phyloP scores from a whole-genome alignment of 768 basidiomycete genomes.

The Suillus subluteus region DNA sequence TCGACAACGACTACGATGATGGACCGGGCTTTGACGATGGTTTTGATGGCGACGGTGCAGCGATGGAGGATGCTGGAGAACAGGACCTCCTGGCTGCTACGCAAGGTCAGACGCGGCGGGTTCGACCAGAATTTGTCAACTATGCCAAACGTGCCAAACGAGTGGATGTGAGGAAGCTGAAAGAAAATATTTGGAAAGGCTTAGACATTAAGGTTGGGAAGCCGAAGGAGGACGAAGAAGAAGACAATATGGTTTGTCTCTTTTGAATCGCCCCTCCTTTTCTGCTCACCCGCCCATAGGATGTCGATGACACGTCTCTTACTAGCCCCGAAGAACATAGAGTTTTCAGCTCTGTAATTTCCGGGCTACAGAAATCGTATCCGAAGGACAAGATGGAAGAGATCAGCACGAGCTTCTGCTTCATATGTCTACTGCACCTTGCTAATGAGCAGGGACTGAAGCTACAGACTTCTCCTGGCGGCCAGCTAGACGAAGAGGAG shows the following conservation, averaged over 20 bases:
- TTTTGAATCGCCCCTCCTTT: constrained; percentile 3
- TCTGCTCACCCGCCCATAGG: constrained; percentile 39
- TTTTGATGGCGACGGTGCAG: constrained; percentile 49
- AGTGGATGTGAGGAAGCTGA: constrained; percentile 94
- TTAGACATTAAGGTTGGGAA: constrained; percentile 72
- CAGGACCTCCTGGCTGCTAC: constrained; percentile 89
- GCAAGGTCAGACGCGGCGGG: constrained; percentile 73
- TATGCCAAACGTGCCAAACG: constrained; percentile 96
- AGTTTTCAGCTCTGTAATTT: constrained; percentile 81
- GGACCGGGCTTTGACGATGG: constrained; percentile 70
- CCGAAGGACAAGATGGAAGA: constrained; percentile 95
- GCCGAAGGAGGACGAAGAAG: constrained; percentile 39
- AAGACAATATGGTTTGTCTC: constrained; percentile 56
- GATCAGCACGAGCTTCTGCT: constrained; percentile 98
- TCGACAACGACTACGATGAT: constrained; percentile 90
- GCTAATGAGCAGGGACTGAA: constrained; percentile 96
- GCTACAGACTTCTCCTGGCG: constrained; percentile 58
- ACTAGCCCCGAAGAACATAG: constrained; percentile 72
- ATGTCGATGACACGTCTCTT: constrained; percentile 51
- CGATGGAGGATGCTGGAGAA: constrained; percentile 67
- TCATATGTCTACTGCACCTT: constrained; percentile 94
- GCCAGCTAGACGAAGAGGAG: constrained; percentile 38
- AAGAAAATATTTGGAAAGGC: constrained; percentile 97
- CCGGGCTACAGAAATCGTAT: constrained; percentile 79
- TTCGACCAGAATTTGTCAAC: constrained; percentile 86